phyloP scores from a whole-genome alignment of 768 basidiomycete genomes.

The Lactarius pseudohatsudake region DNA sequence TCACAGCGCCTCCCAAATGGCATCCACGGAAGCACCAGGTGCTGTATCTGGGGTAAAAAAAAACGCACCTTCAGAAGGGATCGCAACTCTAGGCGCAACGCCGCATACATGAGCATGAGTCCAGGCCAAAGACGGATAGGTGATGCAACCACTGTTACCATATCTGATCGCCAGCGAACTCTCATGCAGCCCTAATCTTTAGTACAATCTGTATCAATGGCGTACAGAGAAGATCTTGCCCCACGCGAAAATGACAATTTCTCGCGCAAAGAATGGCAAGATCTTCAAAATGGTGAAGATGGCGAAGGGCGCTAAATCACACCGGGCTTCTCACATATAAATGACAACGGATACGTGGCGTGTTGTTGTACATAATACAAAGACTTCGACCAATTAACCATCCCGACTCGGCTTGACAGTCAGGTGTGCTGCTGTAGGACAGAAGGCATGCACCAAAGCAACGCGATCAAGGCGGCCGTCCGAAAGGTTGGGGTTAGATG shows the following conservation, averaged over 20 bases:
- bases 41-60: neutral
- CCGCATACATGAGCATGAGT: neutral
- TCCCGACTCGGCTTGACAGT: slow-evolving; percentile 29
- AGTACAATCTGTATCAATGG: neutral
- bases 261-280: slow-evolving; percentile 3
- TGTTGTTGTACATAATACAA: slow-evolving; percentile 26
- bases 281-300: neutral
- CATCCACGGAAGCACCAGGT: neutral
- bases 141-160: neutral
- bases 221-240: neutral
- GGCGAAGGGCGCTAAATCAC: neutral
- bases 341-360: slow-evolving; percentile 16
- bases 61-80: neutral
- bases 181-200: neutral
- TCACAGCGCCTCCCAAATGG: neutral
- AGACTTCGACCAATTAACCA: slow-evolving; percentile 26
- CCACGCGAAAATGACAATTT: neutral
- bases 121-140: neutral
- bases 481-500: slow-evolving; percentile 7
- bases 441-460: slow-evolving; percentile 21
- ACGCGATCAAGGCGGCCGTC: slow-evolving; percentile 6
- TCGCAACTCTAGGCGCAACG: neutral
- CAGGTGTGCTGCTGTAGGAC: slow-evolving; percentile 16
- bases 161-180: neutral
- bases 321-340: slow-evolving; percentile 13